Conservation (phyloP, 768 basidiomycete genomes). For the Pulveroboletus sp. region DNA sequence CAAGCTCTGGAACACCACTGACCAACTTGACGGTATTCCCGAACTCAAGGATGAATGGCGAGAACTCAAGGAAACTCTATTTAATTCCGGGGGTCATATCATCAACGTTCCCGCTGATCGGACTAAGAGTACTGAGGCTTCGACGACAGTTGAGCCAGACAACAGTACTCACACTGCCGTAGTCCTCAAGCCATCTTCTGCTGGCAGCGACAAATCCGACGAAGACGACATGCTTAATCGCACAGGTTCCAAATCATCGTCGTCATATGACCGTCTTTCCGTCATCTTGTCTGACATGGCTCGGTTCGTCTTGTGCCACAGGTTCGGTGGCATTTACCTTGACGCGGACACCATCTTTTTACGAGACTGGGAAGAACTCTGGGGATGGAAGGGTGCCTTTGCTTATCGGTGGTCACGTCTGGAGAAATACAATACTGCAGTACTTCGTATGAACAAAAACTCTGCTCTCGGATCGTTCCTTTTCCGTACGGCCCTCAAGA, state of each 20-base stretch:
- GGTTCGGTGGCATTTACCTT: constrained; percentile 94
- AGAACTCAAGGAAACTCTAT: constrained; percentile 61
- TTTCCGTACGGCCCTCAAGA: constrained; percentile 91
- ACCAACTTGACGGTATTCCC: constrained; percentile 86
- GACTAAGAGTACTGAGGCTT: constrained; percentile 25
- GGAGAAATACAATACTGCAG: constrained; percentile 94
- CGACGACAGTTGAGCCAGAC: constrained; percentile 13
- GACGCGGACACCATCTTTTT: constrained; percentile 95
- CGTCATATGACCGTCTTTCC: constrained; percentile 85
- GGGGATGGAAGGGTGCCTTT: constrained; percentile 95
- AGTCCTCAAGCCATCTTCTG: constrained; percentile 17
- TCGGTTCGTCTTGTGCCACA: constrained; percentile 93
- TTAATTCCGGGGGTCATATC: constrained; percentile 82
- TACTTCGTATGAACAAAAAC: constrained; percentile 87
- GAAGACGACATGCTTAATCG: constrained; percentile 66
- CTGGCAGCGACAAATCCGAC: constrained; percentile 31
- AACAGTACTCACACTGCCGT: constrained; percentile 21
- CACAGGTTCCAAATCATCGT: constrained; percentile 82
- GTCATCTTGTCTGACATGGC: constrained; percentile 97
- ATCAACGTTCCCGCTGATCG: constrained; percentile 56
- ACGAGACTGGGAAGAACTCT: constrained; percentile 97
- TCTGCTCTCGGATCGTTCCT: constrained; percentile 91
- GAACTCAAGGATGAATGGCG: constrained; percentile 93
- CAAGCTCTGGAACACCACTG: constrained; percentile 97
- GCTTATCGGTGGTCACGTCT: constrained; percentile 95